Conservation (phyloP, 164 flowering plant species). For the Vitis riparia region DNA sequence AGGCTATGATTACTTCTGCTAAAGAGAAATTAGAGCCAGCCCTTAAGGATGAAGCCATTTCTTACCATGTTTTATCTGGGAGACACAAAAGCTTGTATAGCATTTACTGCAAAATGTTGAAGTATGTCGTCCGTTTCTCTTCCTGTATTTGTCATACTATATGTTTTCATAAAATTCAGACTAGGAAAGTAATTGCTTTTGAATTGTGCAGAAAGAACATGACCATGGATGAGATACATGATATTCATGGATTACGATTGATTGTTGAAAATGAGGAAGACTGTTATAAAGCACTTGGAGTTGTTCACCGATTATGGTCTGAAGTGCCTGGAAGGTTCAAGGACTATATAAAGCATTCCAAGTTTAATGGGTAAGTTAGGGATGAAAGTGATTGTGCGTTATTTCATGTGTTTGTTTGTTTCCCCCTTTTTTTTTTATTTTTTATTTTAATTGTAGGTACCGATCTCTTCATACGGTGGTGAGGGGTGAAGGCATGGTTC, state of each 20-base stretch:
- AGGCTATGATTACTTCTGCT: slow-evolving; percentile 67
- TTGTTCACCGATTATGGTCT: slow-evolving; percentile 79
- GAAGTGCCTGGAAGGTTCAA: slow-evolving; percentile 84
- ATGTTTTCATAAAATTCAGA: too few relatives aligned
- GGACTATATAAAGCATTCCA: slow-evolving; percentile 81
- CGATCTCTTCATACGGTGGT: slow-evolving; percentile 94
- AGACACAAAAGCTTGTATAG: slow-evolving; percentile 93
- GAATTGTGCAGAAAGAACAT: slow-evolving; percentile 72
- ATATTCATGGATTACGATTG: slow-evolving; percentile 84
- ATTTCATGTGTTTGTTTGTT: background rate
- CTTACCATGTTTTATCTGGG: slow-evolving; percentile 65
- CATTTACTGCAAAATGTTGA: slow-evolving; percentile 84
- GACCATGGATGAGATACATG: slow-evolving; percentile 86
- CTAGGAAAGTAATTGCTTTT: too few relatives aligned
- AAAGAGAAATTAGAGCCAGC: slow-evolving; percentile 67
- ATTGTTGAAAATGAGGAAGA: slow-evolving; percentile 85
- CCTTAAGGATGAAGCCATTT: slow-evolving; percentile 54
- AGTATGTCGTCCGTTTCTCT: slow-evolving; percentile 55
- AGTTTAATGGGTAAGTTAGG: slow-evolving; percentile 76
- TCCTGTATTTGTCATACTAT: background rate
- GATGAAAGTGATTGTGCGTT: background rate
- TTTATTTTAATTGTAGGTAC: slow-evolving; percentile 48
- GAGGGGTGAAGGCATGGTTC: slow-evolving; percentile 67
- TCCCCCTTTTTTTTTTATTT: slow-evolving; percentile 6
- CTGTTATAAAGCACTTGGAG: slow-evolving; percentile 67